Base-by-base conservation (phyloP, 2,329 filamentous ascomycete genomes). In the Fusarium fracticaudum region DNA sequence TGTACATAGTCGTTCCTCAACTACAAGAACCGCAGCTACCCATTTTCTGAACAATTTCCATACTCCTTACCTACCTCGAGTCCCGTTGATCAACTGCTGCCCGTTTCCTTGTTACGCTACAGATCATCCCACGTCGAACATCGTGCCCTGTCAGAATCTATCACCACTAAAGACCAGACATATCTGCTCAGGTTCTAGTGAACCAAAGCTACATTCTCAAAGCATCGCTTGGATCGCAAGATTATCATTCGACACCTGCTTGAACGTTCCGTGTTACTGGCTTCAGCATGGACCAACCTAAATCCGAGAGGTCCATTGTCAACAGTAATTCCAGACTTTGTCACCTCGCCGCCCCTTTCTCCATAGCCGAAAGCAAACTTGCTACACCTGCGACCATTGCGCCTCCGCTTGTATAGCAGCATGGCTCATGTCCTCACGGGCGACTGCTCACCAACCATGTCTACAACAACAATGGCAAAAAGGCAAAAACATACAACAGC, bases 401-500 rank as follows among this genome's bases (percentile, higher is more conserved):
- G 33, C 9, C 33, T 22, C n/a, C 7, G 13, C 18, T 53, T 53
- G 9, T 5, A 2, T 5, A 15, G 33, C 9, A 22, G 13, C 12
- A 22, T 47, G 45, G 20, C 26, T 48, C 17, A 20, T 37, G 6
- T 53, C 15, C 47, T 3, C 20, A 5, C 20, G 0, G 1, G 4
- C 33, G 8, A 11, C 48, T 48, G 31, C n/a, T 3, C 8, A 26
- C 14, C 50, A 26, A 26, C 50, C 18, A 37, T 9, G 1, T 24
- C 31, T 35, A 1, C 8, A 24, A 13, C 5, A 10, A 31, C 24
- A 24, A 20, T 31, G 9, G 26, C 10, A 3, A 9, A 13, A 60
- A 13, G 11, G 17, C 45, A 60, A 53, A 60, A 60, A 60, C 58
- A 60, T 60, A 60, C 58, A 54, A 48, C 45, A 48, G 45, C 45